These are phyloP conservation scores for Nicotiana rustica DNA, from an alignment of 305 asterid genomes.

Conservation along the genomic window DNA sequence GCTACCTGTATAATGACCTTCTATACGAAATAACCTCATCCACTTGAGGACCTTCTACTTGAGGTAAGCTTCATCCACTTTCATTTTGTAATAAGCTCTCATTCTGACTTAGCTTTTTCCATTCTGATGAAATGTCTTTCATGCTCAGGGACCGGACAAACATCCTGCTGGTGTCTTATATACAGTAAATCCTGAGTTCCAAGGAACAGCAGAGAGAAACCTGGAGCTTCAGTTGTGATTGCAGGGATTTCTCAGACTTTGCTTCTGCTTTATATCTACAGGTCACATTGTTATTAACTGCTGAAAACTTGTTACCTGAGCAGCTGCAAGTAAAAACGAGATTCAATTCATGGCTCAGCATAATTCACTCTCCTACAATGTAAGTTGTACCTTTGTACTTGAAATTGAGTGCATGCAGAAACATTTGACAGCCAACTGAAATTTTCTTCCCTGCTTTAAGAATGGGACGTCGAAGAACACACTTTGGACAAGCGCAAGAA, in stretches of 20 bases:
- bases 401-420: neutral
- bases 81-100: neutral
- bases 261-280: neutral
- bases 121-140: neutral
- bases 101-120: conserved; percentile 19
- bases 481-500: conserved; percentile 38
- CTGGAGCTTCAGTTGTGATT: neutral
- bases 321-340: neutral
- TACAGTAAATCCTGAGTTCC: too few species aligned
- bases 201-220: too few species aligned
- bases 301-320: neutral
- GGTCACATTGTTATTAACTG: neutral
- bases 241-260: neutral
- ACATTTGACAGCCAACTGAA: neutral
- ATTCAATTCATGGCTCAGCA: conserved; percentile 7
- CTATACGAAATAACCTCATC: neutral
- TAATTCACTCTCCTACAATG: neutral
- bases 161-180: too few species aligned
- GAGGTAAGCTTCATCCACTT: conserved; percentile 42
- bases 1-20: neutral
- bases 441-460: neutral
- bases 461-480: neutral
- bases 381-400: neutral
- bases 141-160: too few species aligned
- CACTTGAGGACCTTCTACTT: conserved; percentile 33